A percentile compares a stretch with the other conserved stretches of the same genome.
Evolutionary conservation across 148 eudicot species (phyloP).

Genomic region (Simmondsia chinensis): DNA sequence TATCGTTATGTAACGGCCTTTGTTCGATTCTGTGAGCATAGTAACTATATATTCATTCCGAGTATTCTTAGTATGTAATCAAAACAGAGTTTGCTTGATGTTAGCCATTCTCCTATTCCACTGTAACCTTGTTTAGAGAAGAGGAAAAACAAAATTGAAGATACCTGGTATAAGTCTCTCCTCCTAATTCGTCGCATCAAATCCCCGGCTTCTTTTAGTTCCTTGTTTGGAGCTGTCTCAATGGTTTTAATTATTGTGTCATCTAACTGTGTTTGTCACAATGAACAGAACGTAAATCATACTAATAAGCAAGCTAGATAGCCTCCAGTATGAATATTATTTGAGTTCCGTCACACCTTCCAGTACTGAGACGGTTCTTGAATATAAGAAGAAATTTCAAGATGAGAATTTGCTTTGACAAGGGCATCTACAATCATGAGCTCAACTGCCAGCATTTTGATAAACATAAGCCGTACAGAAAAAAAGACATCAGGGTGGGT

Average conservation of each 20-base stretch:
- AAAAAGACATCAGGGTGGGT: too few relatives aligned
- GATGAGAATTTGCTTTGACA: constrained; percentile 53
- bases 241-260: constrained; percentile 73
- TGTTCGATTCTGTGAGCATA: too few relatives aligned
- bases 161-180: constrained; percentile 63
- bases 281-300: background rate
- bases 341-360: constrained; percentile 42
- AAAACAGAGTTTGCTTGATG: too few relatives aligned
- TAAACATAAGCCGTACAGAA: too few relatives aligned
- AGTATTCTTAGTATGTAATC: too few relatives aligned
- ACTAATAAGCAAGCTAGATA: background rate
- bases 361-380: constrained; percentile 80
- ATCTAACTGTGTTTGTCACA: constrained; percentile 50
- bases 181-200: constrained; percentile 58
- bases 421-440: constrained; percentile 87
- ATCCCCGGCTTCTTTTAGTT: constrained; percentile 58
- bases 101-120: too few relatives aligned
- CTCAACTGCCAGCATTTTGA: constrained; percentile 76
- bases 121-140: constrained; percentile 4
- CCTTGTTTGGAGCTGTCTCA: constrained; percentile 63
- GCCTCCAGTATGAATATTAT: background rate
- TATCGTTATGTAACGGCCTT: too few relatives aligned
- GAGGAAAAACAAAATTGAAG: background rate
- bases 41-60: too few relatives aligned
- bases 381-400: constrained; percentile 47